Evolutionary conservation across 73 alveolate species (phyloP), one percentile per base, ranked within the genome.

Genomic region (Halteria grandinella): DNA sequence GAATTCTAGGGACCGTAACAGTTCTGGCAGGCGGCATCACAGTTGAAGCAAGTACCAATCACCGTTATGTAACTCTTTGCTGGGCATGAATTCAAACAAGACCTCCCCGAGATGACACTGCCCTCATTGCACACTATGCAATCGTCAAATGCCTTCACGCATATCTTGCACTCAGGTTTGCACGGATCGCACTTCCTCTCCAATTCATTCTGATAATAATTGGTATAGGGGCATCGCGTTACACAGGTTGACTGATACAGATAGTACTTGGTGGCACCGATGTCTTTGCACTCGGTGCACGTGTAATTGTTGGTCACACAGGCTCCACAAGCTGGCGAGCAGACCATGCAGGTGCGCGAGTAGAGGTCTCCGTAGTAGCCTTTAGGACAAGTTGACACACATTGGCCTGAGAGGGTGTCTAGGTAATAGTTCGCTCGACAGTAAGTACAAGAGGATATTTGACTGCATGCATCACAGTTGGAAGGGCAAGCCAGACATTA

Each of bases 281-380:
- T n/a, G n/a, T n/a, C n/a, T 17, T 32, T 15, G 48, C 77, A 60
- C 21, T 33, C 18, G 11, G 55, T 15, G 41, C 77, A 60, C 6
- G 77, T 60, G 41, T 60, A 60, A 36, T 60, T 60, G 27, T 60
- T 60, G 10, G 7, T 17, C 2, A 5, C n/a, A 40, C 77, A 60
- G 2, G 40, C 24, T 5, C 7, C 25, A 44, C 77, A 60, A 21
- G 37, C 59, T 5, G 59, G 37, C 28, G 37, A 37, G 77, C 77
- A 60, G 15, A 25, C 21, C 59, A 36, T 36, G 58, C 77, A 60
- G 7, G 77, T 3, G 6, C 28, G 6, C 24, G 77, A 60, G 7
- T 36, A 41, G 7, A 20, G 11, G 20, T 37, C 41, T 1, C 60
- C 59, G 43, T 36, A 60, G 27, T 3, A 1, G 36, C 73, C 73